Evolutionary conservation across 1,139 yeast species (phyloP).

Genomic region (Debaryomyces singareniensis): DNA sequence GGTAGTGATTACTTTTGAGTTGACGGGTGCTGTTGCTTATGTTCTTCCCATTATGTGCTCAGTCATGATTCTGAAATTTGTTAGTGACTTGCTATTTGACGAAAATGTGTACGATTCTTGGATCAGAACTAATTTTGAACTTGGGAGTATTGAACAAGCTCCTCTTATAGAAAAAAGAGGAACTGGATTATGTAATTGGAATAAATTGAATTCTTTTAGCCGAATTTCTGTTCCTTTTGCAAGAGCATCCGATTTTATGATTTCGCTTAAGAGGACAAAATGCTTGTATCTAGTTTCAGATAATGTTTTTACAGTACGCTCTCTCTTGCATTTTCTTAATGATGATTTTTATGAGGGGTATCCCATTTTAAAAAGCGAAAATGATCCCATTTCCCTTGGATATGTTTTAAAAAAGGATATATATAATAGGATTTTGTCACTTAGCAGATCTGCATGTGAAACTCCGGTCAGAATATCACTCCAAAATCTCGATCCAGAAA

Average conservation of each 20-base stretch:
- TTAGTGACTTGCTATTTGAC: slow-evolving; percentile 41
- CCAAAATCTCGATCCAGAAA: slow-evolving; percentile 10
- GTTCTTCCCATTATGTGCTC: slow-evolving; percentile 56
- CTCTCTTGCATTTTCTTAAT: slow-evolving; percentile 15
- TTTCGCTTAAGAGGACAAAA: slow-evolving; percentile 21
- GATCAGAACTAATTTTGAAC: slow-evolving; percentile 27
- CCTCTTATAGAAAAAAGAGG: slow-evolving; percentile 33
- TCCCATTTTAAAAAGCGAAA: slow-evolving; percentile 26
- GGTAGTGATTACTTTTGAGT: slow-evolving; percentile 51
- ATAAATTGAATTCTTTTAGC: slow-evolving; percentile 23
- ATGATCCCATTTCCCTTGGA: slow-evolving; percentile 27
- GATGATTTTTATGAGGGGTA: slow-evolving; percentile 40
- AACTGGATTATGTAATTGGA: slow-evolving; percentile 31
- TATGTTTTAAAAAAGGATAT: slow-evolving; percentile 28
- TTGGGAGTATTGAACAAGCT: slow-evolving; percentile 4
- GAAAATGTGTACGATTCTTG: slow-evolving; percentile 46
- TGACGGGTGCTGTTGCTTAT: slow-evolving; percentile 55
- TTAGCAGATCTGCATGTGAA: slow-evolving; percentile 6
- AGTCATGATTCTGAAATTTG: slow-evolving; percentile 46
- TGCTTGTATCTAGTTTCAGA: slow-evolving; percentile 26
- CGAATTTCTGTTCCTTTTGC: slow-evolving; percentile 31
- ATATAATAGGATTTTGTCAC: slow-evolving; percentile 8
- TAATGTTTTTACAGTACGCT: slow-evolving; percentile 16
- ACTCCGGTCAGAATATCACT: slow-evolving; percentile 20
- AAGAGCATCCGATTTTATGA: slow-evolving; percentile 24